phyloP scores from a whole-genome alignment of 2,329 filamentous ascomycete genomes.

The Cylindrodendrum hubeiense region DNA sequence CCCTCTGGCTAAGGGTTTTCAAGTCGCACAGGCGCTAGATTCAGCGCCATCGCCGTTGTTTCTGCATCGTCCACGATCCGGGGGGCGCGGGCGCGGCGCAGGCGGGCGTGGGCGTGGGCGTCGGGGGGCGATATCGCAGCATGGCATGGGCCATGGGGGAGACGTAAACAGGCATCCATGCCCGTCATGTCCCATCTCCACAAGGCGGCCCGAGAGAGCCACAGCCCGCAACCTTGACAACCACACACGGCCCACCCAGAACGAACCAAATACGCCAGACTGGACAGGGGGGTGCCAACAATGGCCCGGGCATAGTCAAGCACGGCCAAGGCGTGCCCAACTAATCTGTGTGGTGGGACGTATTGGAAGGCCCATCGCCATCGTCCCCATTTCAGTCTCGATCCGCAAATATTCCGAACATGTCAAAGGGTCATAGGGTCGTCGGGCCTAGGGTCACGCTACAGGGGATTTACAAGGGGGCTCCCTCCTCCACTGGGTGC shows the following conservation, averaged over 20 bases:
- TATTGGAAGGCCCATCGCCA: neutral
- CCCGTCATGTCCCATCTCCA: conserved; percentile 27
- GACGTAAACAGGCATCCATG: conserved; percentile 14
- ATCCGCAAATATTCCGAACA: conserved; percentile 28
- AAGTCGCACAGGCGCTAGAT: conserved; percentile 26
- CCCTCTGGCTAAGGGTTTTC: conserved; percentile 8
- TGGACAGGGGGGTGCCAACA: conserved; percentile 2
- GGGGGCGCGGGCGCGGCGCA: conserved; percentile 9
- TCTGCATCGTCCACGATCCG: conserved; percentile 18
- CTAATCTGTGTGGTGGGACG: conserved; percentile 9
- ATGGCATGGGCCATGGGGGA: conserved; percentile 10
- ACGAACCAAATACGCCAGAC: neutral
- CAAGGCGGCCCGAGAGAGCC: conserved; percentile 30
- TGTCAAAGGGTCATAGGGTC: conserved; percentile 3
- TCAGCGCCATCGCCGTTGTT: conserved; percentile 13
- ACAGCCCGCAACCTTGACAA: conserved; percentile 22
- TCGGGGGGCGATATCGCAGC: conserved; percentile 7
- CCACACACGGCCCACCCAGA: neutral
- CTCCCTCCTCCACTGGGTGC: conserved; percentile 11
- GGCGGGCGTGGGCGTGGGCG: neutral
- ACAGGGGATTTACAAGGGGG: conserved; percentile 8
- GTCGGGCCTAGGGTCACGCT: conserved; percentile 12
- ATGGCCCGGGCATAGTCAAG: conserved; percentile 10
- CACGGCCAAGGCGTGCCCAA: conserved; percentile 7
- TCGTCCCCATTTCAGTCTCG: conserved; percentile 16